Evolutionary conservation across 1,284 basidiomycete species (phyloP).

Genomic region (Boletellus sp.): DNA sequence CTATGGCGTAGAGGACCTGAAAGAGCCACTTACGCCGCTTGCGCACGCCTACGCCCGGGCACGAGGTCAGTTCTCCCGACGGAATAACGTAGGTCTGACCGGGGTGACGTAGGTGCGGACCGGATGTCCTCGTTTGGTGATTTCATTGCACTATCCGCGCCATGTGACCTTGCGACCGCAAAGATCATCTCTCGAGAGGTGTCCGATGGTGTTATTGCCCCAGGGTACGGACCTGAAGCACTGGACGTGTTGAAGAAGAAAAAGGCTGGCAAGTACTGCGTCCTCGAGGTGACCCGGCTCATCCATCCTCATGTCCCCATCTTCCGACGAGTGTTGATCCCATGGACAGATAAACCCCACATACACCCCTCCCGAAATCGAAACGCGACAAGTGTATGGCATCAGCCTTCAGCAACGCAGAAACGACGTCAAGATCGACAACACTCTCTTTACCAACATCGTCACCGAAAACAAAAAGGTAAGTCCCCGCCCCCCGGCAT

Average conservation of each 20-base stretch:
- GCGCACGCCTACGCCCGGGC: conserved; percentile 96
- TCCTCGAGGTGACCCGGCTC: conserved; percentile 68
- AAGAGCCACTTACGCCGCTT: conserved; percentile 83
- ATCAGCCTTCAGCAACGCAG: conserved; percentile 88
- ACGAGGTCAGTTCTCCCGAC: conserved; percentile 57
- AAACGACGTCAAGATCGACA: conserved; percentile 89
- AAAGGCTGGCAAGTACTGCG: conserved; percentile 99
- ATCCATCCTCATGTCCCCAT: neutral
- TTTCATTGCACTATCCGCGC: conserved; percentile 93
- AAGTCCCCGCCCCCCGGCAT: neutral
- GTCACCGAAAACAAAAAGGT: conserved; percentile 88
- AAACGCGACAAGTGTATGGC: conserved; percentile 96
- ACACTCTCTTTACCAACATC: conserved; percentile 80
- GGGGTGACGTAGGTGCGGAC: conserved; percentile 70
- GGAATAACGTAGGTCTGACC: conserved; percentile 3
- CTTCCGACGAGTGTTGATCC: neutral
- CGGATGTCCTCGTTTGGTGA: conserved; percentile 99
- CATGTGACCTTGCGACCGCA: conserved; percentile 92
- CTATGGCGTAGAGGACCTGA: conserved; percentile 95
- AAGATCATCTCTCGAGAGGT: conserved; percentile 97
- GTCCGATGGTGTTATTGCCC: conserved; percentile 96
- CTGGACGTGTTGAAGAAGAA: conserved; percentile 93
- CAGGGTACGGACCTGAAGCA: conserved; percentile 86
- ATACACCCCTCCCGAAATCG: conserved; percentile 74
- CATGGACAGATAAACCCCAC: conserved; percentile 77